phyloP scores from a whole-genome alignment of 768 basidiomycete genomes.

The Suillus subluteus region DNA sequence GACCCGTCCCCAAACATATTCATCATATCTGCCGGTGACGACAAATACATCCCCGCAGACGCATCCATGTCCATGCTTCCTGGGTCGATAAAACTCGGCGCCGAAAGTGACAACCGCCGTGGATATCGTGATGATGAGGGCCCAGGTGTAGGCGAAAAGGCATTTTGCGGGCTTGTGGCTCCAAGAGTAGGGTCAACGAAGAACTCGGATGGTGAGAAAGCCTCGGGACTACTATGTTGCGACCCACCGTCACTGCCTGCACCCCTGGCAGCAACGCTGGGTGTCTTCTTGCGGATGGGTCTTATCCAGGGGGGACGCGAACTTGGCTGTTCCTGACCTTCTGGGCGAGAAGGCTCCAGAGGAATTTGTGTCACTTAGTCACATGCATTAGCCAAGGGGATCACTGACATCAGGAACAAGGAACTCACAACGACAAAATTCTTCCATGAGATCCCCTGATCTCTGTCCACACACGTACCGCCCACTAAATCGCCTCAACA shows the following conservation, averaged over 20 bases:
- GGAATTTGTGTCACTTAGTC: slow-evolving; percentile 80
- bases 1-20: slow-evolving; percentile 58
- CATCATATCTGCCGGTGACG: slow-evolving; percentile 59
- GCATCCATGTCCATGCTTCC: slow-evolving; percentile 52
- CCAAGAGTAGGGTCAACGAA: slow-evolving; percentile 49
- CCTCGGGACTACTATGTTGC: slow-evolving; percentile 62
- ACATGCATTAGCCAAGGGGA: slow-evolving; percentile 17
- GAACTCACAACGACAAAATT: slow-evolving; percentile 82
- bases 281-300: slow-evolving; percentile 80
- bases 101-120: slow-evolving; percentile 29
- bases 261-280: slow-evolving; percentile 49
- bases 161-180: slow-evolving; percentile 21
- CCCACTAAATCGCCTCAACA: slow-evolving; percentile 88
- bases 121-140: slow-evolving; percentile 26
- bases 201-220: slow-evolving; percentile 67
- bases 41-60: slow-evolving; percentile 51
- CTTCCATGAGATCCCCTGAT: slow-evolving; percentile 92
- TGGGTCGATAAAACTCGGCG: slow-evolving; percentile 34
- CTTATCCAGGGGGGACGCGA: slow-evolving; percentile 85
- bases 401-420: slow-evolving; percentile 2
- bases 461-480: slow-evolving; percentile 91
- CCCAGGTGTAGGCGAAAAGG: slow-evolving; percentile 27
- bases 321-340: slow-evolving; percentile 49
- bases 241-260: slow-evolving; percentile 48
- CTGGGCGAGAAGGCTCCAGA: slow-evolving; percentile 66